Evolutionary conservation across 2,329 filamentous ascomycete genomes (phyloP), one percentile per base, ranked within the genome.

Genomic region (Clonostachys chloroleuca): DNA sequence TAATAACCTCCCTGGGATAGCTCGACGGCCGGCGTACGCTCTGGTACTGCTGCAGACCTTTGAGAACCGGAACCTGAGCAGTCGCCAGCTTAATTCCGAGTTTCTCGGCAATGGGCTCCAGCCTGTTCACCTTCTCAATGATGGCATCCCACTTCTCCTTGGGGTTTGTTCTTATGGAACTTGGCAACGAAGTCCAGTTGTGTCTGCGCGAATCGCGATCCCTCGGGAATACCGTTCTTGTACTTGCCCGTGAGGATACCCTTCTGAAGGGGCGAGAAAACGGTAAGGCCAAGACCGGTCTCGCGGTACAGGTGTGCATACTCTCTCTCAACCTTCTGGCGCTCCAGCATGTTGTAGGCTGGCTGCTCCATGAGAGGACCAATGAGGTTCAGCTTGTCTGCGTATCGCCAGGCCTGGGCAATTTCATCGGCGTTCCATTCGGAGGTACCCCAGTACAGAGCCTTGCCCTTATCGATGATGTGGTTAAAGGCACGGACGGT

Each of bases 371-470:
- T 78, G 34, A 84, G 56, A 4, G 83, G 83, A 8, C 80, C 82
- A 51, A 86, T 75, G 39, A 87, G 68, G 13, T 75, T 72, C 9
- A 86, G 71, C 52, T 72, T 74, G 54, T 84, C 80, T 34, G 83
- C 80, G 50, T 80, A 72, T 13, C 78, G 69, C 70, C 78, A 81
- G 1, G 84, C 83, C 49, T 80, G 73, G 6, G 77, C 75, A 58
- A 87, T 86, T 67, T 86, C 82, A 49, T 78, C 75, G 40, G 83
- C 80, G 50, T 72, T 75, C 83, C 83, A 87, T 62, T 86, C 81
- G 0, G 80, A 85, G 0, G 83, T 87, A 40, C 83, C 83, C 83
- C 83, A 86, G 70, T 87, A 86, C 52, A 88, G 79, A 3, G 81
- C 80, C 66, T 86, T 83, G 53, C 84, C 84, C 1, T 73, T 74